phyloP scores from a whole-genome alignment of 352 stramenopile species.

The Phytophthora aleatoria region DNA sequence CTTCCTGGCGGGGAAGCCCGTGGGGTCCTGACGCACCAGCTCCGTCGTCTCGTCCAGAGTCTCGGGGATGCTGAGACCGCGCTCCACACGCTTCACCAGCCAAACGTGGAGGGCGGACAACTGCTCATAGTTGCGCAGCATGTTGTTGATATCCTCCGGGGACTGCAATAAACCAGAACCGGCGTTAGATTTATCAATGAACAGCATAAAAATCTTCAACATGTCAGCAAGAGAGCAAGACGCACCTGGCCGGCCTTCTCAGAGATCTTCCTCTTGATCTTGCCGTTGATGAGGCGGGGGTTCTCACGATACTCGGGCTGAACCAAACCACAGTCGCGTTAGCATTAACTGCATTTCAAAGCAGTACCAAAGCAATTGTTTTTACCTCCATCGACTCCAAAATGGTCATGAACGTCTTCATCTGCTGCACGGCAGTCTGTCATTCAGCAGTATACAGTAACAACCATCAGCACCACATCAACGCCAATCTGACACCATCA shows the following conservation, averaged over 20 bases:
- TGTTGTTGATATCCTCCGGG: conserved; percentile 87
- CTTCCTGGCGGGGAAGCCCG: conserved; percentile 84
- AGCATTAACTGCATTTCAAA: not conserved
- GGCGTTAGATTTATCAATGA: conserved; percentile 1
- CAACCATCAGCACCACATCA: conserved; percentile 7
- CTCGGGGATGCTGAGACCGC: conserved; percentile 71
- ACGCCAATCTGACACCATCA: not conserved
- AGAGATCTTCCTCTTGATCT: conserved; percentile 81
- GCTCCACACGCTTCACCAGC: conserved; percentile 83
- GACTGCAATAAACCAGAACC: conserved; percentile 39
- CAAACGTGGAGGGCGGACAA: conserved; percentile 73
- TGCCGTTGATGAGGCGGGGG: conserved; percentile 82
- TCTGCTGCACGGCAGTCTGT: conserved; percentile 84
- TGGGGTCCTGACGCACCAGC: conserved; percentile 80
- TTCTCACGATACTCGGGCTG: conserved; percentile 73
- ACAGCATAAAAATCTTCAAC: not conserved
- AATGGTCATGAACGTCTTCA: conserved; percentile 84
- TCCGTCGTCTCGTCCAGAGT: conserved; percentile 81
- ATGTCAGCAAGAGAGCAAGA: not conserved
- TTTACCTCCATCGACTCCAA: conserved; percentile 75
- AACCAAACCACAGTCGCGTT: not conserved
- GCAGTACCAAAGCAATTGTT: not conserved
- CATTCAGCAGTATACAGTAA: conserved; percentile 1
- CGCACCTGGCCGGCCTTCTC: conserved; percentile 84
- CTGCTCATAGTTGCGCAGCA: conserved; percentile 87